These are phyloP conservation scores for Solanum etuberosum DNA, from an alignment of 257 asterid species.

Conservation along the genomic window DNA sequence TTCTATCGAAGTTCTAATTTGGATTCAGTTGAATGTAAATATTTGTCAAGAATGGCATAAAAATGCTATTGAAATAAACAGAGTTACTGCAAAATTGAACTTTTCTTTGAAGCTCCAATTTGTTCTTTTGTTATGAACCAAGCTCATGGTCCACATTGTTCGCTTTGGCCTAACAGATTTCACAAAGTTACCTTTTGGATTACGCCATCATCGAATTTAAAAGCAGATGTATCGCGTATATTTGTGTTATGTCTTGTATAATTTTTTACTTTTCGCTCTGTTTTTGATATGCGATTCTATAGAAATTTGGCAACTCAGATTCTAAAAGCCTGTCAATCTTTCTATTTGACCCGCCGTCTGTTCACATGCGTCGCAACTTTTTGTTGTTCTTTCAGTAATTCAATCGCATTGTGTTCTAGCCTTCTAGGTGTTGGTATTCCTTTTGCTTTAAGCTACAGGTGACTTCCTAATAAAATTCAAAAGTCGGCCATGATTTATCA, in stretches of 20 bases:
- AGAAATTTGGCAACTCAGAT: not conserved
- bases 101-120: not conserved
- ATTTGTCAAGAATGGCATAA: not conserved
- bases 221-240: not conserved
- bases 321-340: not conserved
- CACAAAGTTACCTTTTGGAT: not conserved
- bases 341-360: not conserved
- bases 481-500: not conserved
- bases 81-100: not conserved
- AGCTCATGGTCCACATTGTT: not conserved
- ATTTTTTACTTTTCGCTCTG: not conserved
- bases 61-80: not conserved
- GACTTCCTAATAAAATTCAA: not conserved
- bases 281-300: not conserved
- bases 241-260: not conserved
- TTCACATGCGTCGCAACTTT: not conserved
- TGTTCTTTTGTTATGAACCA: not conserved
- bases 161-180: not conserved
- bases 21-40: not conserved
- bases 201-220: not conserved
- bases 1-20: not conserved
- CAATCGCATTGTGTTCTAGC: not conserved
- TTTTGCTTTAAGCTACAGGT: not conserved
- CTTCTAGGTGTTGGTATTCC: not conserved
- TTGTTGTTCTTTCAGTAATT: not conserved